phyloP scores from a whole-genome alignment of 2,329 filamentous ascomycete species.

The Aotearoamyces nothofagi region DNA sequence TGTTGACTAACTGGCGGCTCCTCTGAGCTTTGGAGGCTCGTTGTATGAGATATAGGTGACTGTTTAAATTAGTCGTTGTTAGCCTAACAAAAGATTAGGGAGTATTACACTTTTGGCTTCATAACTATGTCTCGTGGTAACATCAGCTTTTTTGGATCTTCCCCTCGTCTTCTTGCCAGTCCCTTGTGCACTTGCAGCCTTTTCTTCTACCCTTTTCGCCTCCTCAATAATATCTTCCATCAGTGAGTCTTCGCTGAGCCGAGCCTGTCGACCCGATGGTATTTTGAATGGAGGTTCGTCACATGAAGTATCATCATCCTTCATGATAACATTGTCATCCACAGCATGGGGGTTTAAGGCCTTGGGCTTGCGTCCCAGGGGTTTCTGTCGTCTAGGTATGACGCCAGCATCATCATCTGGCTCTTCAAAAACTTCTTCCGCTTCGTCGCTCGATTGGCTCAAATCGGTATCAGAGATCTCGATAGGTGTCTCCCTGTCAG shows the following conservation, averaged over 20 bases:
- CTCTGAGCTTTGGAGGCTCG: no score
- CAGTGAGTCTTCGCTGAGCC: slow-evolving; percentile 2
- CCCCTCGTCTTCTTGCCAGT: slow-evolving; percentile 2
- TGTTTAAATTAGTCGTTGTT: no score
- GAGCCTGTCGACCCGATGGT: neutral
- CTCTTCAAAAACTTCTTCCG: slow-evolving; percentile 7
- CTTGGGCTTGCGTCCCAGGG: no score
- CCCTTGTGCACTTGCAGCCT: neutral
- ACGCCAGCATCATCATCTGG: slow-evolving; percentile 4
- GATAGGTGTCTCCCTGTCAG: slow-evolving; percentile 7
- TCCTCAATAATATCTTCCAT: slow-evolving; percentile 10
- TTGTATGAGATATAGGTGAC: no score
- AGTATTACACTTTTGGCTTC: no score
- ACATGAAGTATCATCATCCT: neutral
- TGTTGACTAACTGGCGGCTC: no score
- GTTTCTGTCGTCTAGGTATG: neutral
- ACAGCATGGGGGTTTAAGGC: neutral
- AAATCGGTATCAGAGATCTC: slow-evolving; percentile 6
- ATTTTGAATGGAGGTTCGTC: neutral
- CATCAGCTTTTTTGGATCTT: slow-evolving; percentile 6
- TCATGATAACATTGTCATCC: neutral
- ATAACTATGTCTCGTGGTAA: no score
- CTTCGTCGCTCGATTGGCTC: slow-evolving; percentile 14
- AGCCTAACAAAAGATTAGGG: no score
- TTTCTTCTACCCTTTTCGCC: neutral